These are phyloP conservation scores for Fusarium cyanostomum DNA, from an alignment of 2,329 filamentous ascomycete species.

Conservation along the genomic window DNA sequence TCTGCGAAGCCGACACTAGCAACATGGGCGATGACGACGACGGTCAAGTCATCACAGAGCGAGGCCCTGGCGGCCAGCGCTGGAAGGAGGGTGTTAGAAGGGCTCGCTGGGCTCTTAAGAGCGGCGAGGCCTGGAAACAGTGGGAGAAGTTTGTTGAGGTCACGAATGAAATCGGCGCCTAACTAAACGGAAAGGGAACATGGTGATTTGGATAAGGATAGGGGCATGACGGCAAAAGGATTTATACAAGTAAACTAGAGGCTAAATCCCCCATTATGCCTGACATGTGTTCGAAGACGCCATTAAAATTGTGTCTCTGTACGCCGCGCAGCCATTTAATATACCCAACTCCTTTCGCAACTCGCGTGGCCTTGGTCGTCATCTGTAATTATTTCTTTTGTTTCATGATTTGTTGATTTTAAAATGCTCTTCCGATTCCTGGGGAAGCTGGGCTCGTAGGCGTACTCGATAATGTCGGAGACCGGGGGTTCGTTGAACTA, in stretches of 20 bases:
- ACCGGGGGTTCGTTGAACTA: constrained; percentile 29
- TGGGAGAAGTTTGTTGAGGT: constrained; percentile 86
- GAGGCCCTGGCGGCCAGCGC: constrained; percentile 83
- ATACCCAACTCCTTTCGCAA: constrained; percentile 20
- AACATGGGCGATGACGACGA: constrained; percentile 83
- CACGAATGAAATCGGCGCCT: constrained; percentile 66
- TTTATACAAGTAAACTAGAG: constrained; percentile 3
- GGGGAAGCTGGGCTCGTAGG: constrained; percentile 17
- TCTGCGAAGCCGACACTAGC: constrained; percentile 85
- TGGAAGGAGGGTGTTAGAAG: constrained; percentile 96
- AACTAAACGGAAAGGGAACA: background rate
- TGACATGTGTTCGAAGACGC: background rate
- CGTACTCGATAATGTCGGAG: constrained; percentile 22
- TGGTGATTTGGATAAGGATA: background rate
- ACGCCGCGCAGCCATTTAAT: constrained; percentile 11
- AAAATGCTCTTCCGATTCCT: constrained; percentile 23
- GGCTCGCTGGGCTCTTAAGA: constrained; percentile 87
- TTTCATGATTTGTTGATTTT: constrained; percentile 1
- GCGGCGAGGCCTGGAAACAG: constrained; percentile 84
- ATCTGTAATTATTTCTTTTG: background rate
- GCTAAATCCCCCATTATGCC: constrained; percentile 5
- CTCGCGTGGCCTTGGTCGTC: constrained; percentile 1
- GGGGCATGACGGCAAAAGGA: background rate
- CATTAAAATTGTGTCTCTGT: background rate
- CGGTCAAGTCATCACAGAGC: constrained; percentile 80